These are phyloP conservation scores for Cutaneotrichosporon spelunceum DNA, from an alignment of 1,284 basidiomycete species.

Conservation along the genomic window DNA sequence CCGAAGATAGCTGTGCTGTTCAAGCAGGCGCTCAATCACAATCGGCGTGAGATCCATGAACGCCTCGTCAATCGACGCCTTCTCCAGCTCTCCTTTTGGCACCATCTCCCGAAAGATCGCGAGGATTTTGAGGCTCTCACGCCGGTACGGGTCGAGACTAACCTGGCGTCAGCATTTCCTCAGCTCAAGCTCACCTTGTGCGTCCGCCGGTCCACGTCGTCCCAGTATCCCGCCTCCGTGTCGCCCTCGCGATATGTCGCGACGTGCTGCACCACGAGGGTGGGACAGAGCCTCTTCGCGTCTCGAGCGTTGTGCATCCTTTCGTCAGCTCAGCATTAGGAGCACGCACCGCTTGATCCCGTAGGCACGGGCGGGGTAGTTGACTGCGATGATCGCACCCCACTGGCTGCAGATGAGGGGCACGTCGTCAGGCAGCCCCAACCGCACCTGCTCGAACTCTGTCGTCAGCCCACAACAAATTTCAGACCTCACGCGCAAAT, in stretches of 20 bases:
- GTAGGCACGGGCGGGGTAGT: slow-evolving; percentile 86
- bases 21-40: slow-evolving; percentile 67
- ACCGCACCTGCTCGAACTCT: slow-evolving; percentile 80
- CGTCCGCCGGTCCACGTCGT: slow-evolving; percentile 75
- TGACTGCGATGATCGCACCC: slow-evolving; percentile 85
- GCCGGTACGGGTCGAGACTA: slow-evolving; percentile 87
- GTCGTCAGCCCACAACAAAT: slow-evolving; percentile 11
- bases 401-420: slow-evolving; percentile 93
- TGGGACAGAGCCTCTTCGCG: slow-evolving; percentile 79
- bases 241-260: slow-evolving; percentile 87
- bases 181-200: slow-evolving; percentile 70
- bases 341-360: slow-evolving; percentile 67
- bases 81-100: slow-evolving; percentile 69
- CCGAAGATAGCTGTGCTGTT: slow-evolving; percentile 71
- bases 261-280: slow-evolving; percentile 82
- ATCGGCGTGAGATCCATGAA: slow-evolving; percentile 84
- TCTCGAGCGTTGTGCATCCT: slow-evolving; percentile 58
- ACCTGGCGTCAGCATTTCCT: slow-evolving; percentile 58
- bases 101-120: slow-evolving; percentile 75
- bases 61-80: slow-evolving; percentile 65
- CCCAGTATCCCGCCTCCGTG: slow-evolving; percentile 81
- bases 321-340: neutral
- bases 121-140: slow-evolving; percentile 88
- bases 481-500: slow-evolving; percentile 59
- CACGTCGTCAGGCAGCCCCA: slow-evolving; percentile 65